These are phyloP conservation scores for Trifolium dubium DNA, from an alignment of 306 rosid species.

Conservation along the genomic window DNA sequence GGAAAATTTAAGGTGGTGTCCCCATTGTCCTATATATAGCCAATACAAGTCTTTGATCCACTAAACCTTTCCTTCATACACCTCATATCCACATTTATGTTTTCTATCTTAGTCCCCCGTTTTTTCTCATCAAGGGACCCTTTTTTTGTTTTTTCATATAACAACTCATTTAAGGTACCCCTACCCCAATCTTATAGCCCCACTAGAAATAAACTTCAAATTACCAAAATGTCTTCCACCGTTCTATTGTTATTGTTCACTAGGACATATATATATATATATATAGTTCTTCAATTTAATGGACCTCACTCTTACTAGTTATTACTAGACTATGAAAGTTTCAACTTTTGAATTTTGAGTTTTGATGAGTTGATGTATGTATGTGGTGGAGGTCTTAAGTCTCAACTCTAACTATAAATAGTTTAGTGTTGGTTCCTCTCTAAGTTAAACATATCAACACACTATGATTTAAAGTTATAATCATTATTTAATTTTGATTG, in stretches of 20 bases:
- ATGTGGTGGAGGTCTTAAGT: neutral
- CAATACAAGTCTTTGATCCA: constrained; percentile 44
- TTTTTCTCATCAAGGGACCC: constrained; percentile 37
- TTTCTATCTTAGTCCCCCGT: constrained; percentile 26
- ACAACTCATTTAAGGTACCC: constrained; percentile 48
- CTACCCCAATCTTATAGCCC: constrained; percentile 43
- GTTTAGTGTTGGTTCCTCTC: neutral
- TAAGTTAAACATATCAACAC: neutral
- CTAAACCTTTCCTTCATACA: constrained; percentile 20
- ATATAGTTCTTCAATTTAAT: neutral
- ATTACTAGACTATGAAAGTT: neutral
- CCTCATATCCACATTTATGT: constrained; percentile 21
- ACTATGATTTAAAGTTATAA: neutral
- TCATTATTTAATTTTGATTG: neutral
- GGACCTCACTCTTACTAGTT: neutral
- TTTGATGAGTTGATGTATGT: neutral
- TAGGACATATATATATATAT: too few relatives aligned
- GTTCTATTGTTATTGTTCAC: constrained; percentile 1
- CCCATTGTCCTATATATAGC: constrained; percentile 55
- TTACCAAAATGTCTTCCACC: constrained; percentile 38
- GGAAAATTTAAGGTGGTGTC: constrained; percentile 57
- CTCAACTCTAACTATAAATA: neutral
- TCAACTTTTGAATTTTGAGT: neutral
- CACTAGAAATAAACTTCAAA: constrained; percentile 53
- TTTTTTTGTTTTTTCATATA: constrained; percentile 45